These are phyloP conservation scores for Neofusicoccum cordaticola DNA, from an alignment of 2,329 filamentous ascomycete genomes.

Conservation along the genomic window DNA sequence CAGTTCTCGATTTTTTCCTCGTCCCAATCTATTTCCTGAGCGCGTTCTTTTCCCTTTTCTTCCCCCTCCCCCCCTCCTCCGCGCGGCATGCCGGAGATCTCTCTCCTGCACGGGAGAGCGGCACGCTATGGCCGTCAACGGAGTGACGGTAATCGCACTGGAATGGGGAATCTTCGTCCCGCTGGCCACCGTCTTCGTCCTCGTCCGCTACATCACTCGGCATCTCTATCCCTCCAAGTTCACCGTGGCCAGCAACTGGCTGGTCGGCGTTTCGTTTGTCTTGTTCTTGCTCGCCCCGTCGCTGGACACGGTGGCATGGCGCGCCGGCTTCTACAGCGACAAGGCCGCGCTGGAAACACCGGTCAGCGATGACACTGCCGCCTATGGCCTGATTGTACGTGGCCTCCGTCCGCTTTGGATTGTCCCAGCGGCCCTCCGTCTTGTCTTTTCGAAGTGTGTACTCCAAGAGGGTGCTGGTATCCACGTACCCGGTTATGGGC, in stretches of 20 bases:
- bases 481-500: background rate
- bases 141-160: background rate
- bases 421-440: background rate
- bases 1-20: background rate
- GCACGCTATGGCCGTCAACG: background rate
- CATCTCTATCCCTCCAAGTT: slow-evolving; percentile 1
- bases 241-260: background rate
- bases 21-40: background rate
- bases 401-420: too few species aligned
- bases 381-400: background rate
- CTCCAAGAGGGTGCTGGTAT: too few species aligned
- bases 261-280: background rate
- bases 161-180: background rate
- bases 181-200: background rate
- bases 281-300: background rate
- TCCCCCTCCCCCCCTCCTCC: background rate
- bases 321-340: background rate
- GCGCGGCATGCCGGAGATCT: background rate
- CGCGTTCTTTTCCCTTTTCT: background rate
- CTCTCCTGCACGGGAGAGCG: background rate
- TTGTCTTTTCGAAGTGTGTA: too few species aligned
- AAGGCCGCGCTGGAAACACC: background rate
- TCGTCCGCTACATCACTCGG: background rate
- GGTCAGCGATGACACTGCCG: background rate
- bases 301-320: background rate